phyloP scores from a whole-genome alignment of 2,329 filamentous ascomycete genomes.

The Geosmithia flava region DNA sequence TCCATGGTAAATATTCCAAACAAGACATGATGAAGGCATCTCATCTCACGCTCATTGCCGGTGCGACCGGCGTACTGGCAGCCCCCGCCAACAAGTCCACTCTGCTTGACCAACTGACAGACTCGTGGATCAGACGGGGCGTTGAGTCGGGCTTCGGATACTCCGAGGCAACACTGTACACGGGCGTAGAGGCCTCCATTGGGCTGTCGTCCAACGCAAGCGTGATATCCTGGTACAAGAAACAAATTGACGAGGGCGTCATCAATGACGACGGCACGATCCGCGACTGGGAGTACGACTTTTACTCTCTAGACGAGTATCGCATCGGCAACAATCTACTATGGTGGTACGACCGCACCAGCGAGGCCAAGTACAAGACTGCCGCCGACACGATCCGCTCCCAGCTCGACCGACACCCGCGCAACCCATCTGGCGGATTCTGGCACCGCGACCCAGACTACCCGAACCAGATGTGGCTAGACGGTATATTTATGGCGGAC shows the following conservation, averaged over 20 bases:
- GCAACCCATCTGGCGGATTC: conserved; percentile 38
- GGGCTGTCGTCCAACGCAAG: conserved; percentile 18
- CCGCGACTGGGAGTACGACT: conserved; percentile 28
- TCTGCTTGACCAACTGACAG: conserved; percentile 16
- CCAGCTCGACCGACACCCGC: conserved; percentile 33
- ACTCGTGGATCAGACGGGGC: conserved; percentile 29
- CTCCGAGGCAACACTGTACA: conserved; percentile 30
- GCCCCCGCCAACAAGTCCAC: background rate
- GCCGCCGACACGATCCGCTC: conserved; percentile 32
- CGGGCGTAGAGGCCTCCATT: conserved; percentile 31
- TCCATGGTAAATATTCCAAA: background rate
- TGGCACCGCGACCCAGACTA: conserved; percentile 36
- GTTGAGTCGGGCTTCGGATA: conserved; percentile 27
- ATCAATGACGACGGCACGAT: conserved; percentile 15
- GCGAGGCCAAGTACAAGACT: conserved; percentile 31
- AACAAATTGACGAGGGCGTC: conserved; percentile 33
- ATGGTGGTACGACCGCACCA: conserved; percentile 32
- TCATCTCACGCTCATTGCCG: background rate
- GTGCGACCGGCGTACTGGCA: background rate
- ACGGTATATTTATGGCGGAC: conserved; percentile 39
- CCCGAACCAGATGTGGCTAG: conserved; percentile 44
- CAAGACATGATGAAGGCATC: background rate
- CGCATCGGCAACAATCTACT: conserved; percentile 39
- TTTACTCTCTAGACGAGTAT: conserved; percentile 39
- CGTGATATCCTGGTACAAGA: conserved; percentile 29